Conservation (phyloP, 192 early-diverging fungal species). For the Helicostylum pulchrum region DNA sequence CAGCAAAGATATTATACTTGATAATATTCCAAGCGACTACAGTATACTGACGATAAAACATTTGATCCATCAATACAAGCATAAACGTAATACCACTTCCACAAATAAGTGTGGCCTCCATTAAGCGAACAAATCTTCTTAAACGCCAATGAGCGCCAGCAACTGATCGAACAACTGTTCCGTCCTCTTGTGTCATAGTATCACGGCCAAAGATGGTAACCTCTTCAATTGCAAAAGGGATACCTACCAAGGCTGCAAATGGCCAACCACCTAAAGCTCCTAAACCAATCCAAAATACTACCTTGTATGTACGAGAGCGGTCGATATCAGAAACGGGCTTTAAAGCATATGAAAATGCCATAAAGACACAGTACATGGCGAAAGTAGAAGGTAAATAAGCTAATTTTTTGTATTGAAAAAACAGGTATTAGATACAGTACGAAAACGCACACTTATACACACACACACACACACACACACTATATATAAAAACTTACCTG, state of each 20-base stretch:
- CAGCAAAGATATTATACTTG: constrained; percentile 86
- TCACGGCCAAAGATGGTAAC: constrained; percentile 50
- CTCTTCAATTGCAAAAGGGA: constrained; percentile 78
- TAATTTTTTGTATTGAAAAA: constrained; percentile 1
- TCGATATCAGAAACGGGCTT: constrained; percentile 43
- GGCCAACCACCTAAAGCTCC: constrained; percentile 83
- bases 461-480: background rate
- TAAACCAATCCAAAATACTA: constrained; percentile 59
- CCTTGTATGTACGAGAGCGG: constrained; percentile 48
- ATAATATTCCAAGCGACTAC: constrained; percentile 88
- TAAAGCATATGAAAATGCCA: constrained; percentile 73
- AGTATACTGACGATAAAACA: constrained; percentile 66
- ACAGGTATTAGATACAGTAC: background rate
- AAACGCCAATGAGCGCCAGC: constrained; percentile 41
- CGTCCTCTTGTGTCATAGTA: constrained; percentile 28
- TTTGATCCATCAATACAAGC: constrained; percentile 68
- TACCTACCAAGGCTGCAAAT: constrained; percentile 69
- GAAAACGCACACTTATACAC: no score
- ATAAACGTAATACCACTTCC: constrained; percentile 44
- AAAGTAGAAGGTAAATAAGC: constrained; percentile 90
- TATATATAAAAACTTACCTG: constrained; percentile 46
- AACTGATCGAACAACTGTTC: constrained; percentile 24
- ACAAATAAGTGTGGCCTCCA: constrained; percentile 33
- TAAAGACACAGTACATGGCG: constrained; percentile 81
- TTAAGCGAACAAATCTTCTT: constrained; percentile 41